Evolutionary conservation across 371 early-diverging fungal genomes (phyloP).

Genomic region (Lichtheimia corymbifera): DNA sequence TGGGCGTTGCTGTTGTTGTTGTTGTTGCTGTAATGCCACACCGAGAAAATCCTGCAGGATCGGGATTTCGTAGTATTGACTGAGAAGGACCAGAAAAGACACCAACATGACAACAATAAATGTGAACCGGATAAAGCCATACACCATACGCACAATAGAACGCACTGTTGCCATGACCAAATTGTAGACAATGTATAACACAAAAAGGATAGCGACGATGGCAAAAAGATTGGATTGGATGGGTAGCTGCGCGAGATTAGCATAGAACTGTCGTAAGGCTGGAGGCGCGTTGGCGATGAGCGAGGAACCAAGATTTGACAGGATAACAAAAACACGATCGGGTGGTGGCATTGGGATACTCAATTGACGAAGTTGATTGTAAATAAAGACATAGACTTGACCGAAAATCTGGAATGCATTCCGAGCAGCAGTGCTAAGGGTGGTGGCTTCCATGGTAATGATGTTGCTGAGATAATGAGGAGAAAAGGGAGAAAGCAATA

Average conservation of each 20-base stretch:
- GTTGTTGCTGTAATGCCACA: conserved; percentile 6
- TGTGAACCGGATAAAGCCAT: conserved; percentile 42
- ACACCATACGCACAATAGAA: conserved; percentile 32
- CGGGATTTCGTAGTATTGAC: conserved; percentile 20
- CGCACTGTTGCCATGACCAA: conserved; percentile 28
- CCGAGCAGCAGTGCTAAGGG: conserved; percentile 2
- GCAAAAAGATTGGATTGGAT: conserved; percentile 39
- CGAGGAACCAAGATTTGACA: conserved; percentile 8
- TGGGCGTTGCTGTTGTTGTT: neutral
- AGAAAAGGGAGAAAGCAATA: too few relatives aligned
- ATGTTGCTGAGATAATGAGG: too few relatives aligned
- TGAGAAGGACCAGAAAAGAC: conserved; percentile 19
- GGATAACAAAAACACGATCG: conserved; percentile 13
- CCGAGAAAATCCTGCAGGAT: conserved; percentile 2
- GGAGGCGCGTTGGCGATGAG: conserved; percentile 26
- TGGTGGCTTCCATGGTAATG: conserved; percentile 7
- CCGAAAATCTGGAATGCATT: conserved; percentile 21
- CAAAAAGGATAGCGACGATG: conserved; percentile 27
- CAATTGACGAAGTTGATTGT: conserved; percentile 22
- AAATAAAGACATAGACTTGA: conserved; percentile 32
- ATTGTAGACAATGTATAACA: conserved; percentile 33
- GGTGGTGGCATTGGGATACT: conserved; percentile 31
- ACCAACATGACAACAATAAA: conserved; percentile 28
- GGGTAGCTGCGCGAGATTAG: conserved; percentile 23
- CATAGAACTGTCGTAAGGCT: conserved; percentile 25